Evolutionary conservation across 306 rosid species (phyloP).

Genomic region (Castanea sativa): DNA sequence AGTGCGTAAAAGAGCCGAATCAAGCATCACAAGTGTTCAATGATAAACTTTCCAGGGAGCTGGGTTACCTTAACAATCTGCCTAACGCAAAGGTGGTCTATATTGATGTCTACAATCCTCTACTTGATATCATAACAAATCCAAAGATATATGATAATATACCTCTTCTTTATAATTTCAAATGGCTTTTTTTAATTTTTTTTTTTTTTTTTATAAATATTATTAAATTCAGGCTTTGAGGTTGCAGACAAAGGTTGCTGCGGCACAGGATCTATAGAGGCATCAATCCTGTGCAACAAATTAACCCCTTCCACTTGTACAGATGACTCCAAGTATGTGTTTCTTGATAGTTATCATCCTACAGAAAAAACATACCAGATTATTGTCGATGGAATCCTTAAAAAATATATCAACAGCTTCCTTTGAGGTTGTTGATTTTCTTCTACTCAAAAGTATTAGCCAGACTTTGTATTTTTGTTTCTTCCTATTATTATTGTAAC

Average conservation of each 20-base stretch:
- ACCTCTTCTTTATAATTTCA: not conserved
- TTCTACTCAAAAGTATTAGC: not conserved
- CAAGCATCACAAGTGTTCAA: slow-evolving; percentile 49
- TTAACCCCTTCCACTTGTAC: slow-evolving; percentile 28
- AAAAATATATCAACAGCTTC: slow-evolving; percentile 27
- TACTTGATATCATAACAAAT: slow-evolving; percentile 48
- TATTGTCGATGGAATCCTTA: slow-evolving; percentile 31
- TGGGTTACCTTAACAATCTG: slow-evolving; percentile 18
- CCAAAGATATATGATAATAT: slow-evolving; percentile 41
- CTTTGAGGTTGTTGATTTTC: slow-evolving; percentile 1
- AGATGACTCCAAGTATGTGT: not conserved
- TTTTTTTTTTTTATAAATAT: not conserved
- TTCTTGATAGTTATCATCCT: slow-evolving; percentile 75
- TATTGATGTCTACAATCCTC: slow-evolving; percentile 41
- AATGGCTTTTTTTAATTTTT: not conserved
- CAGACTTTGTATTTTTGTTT: too few species aligned
- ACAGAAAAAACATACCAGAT: slow-evolving; percentile 39
- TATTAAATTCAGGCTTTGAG: slow-evolving; percentile 42
- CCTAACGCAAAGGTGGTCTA: slow-evolving; percentile 36
- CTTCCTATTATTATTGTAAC: too few species aligned
- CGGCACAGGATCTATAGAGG: slow-evolving; percentile 59
- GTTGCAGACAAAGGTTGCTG: slow-evolving; percentile 53
- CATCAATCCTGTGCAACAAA: slow-evolving; percentile 37
- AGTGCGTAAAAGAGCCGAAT: slow-evolving; percentile 36
- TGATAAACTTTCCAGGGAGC: slow-evolving; percentile 29